Conservation (phyloP, 2,329 filamentous ascomycete genomes). For the Neofusicoccum kwambonambiense region DNA sequence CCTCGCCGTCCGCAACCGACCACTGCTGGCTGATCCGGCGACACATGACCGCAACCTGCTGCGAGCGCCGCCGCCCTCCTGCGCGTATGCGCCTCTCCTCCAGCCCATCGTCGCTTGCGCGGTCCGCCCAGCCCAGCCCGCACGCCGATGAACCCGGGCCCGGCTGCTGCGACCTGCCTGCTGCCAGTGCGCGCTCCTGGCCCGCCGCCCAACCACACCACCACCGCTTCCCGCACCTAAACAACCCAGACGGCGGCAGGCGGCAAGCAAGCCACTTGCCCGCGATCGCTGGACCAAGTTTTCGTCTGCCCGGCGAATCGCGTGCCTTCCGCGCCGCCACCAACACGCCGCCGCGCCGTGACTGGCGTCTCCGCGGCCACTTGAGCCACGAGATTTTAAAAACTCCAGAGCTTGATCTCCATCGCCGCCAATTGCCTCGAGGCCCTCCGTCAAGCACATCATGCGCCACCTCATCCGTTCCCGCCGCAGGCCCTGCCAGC, state of each 20-base stretch:
- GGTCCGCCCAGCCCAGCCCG: conserved; percentile 1
- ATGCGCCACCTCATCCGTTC: background rate
- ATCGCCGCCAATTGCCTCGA: background rate
- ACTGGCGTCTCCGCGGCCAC: background rate
- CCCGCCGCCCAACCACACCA: background rate
- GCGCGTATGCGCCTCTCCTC: background rate
- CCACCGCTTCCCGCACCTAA: background rate
- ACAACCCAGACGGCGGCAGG: background rate
- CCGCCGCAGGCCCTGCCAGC: background rate
- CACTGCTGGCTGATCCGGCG: conserved; percentile 1
- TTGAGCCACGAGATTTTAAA: background rate
- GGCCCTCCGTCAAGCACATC: background rate
- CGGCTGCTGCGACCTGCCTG: background rate
- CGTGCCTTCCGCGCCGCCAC: background rate
- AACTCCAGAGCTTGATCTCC: conserved; percentile 5
- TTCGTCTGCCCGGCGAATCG: conserved; percentile 1
- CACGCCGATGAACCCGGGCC: background rate
- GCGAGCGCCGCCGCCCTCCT: conserved; percentile 4
- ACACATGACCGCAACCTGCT: conserved; percentile 16
- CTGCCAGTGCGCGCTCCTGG: background rate
- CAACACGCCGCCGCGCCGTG: conserved; percentile 1
- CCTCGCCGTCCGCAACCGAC: background rate
- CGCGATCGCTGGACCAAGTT: background rate
- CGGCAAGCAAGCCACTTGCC: background rate
- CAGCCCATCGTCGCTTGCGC: background rate